Evolutionary conservation across 208 protist species (phyloP).

Genomic region (Balamuthia mandrillaris): DNA sequence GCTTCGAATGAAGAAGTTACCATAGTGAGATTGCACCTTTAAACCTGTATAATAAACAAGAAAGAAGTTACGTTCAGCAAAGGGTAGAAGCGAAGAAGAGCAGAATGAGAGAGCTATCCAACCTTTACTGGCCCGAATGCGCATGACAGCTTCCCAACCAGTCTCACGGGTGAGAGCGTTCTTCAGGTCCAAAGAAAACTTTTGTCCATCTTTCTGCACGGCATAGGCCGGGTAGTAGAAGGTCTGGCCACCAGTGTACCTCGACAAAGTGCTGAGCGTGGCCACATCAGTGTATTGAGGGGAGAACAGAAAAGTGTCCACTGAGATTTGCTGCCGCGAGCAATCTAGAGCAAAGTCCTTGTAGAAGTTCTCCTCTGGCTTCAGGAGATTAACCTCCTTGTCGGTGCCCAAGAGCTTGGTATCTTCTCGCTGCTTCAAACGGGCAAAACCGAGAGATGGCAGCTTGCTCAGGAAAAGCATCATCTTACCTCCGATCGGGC

Average conservation of each 20-base stretch:
- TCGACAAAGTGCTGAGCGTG: conserved; percentile 78
- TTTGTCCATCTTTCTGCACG: conserved; percentile 39
- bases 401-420: conserved; percentile 67
- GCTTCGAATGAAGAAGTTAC: conserved; percentile 91
- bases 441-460: conserved; percentile 82
- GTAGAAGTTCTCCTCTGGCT: conserved; percentile 87
- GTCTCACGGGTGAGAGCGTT: conserved; percentile 77
- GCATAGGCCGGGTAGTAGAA: conserved; percentile 60
- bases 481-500: conserved; percentile 87
- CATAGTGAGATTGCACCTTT: conserved; percentile 64
- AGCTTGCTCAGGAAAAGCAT: conserved; percentile 79
- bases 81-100: neutral
- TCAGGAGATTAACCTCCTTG: conserved; percentile 67
- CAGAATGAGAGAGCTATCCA: neutral
- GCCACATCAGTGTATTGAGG: conserved; percentile 82
- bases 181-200: conserved; percentile 55
- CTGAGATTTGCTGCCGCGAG: conserved; percentile 81
- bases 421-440: conserved; percentile 78
- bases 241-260: conserved; percentile 63
- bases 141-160: conserved; percentile 92
- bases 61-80: neutral
- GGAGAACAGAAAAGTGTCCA: conserved; percentile 84
- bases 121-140: conserved; percentile 80
- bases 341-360: conserved; percentile 89
- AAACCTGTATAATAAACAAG: conserved; percentile 44